Base-by-base conservation (phyloP, 2,329 filamentous ascomycete genomes). In the Rhynchosporium secalis region DNA sequence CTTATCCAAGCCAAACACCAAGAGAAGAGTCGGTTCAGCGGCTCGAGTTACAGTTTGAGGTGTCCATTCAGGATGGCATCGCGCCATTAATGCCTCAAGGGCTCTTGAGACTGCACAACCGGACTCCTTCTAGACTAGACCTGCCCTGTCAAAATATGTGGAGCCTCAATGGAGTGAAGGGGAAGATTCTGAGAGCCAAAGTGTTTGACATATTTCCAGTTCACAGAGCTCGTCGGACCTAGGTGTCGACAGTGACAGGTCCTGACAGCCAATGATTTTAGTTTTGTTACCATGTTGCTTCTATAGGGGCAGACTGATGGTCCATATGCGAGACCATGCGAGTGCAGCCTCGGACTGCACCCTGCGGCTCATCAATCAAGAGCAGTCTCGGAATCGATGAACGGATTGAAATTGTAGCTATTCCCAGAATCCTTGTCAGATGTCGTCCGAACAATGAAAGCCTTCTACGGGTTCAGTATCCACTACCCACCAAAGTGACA, bases 41-140 rank as follows among this genome's bases (percentile, higher is more conserved):
- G 52, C 28, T 56, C 52, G 38, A 56, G 38, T 56, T 56, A 20
- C 52, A 45, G 20, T 45, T 45, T 15, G 20, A 29, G 52, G 6
- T 12, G 20, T 13, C 12, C 4, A 43, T 56, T 26, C 52, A n/a
- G 29, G 52, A 56, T 43, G 3, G 6, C 52, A 56, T 56, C 52
- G 52, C 38, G 52, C 52, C 6, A 38, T 51, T 41, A 43, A 52
- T 46, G 51, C 52, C 51, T 56, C 43, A 51, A 56, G n/a, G 20
- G 12, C 5, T 36, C 43, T 47, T 56, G 29, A 48, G 49, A 56
- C 41, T 36, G 58, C 36, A 56, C 46, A 55, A 48, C 40, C 38
- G 26, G 41, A 52, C 56, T 56, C 45, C 52, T 26, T 33, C 28
- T 61, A 61, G 65, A 43, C 59, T 67, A 55, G 33, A 38, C 59